phyloP scores from a whole-genome alignment of 306 rosid species.

The Begonia masoniana region DNA sequence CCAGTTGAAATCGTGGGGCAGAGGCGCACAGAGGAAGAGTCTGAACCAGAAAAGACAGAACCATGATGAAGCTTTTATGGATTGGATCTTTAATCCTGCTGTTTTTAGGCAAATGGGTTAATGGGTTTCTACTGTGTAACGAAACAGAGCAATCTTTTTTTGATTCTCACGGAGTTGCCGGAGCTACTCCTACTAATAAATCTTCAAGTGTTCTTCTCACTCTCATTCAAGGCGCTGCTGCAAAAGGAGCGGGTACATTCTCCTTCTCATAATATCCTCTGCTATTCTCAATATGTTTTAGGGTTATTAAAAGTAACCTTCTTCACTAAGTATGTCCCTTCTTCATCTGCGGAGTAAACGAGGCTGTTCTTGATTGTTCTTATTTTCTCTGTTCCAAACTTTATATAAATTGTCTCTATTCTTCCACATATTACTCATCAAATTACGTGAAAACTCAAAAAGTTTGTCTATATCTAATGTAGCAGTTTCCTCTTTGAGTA shows the following conservation, averaged over 20 bases:
- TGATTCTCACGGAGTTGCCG: slow-evolving; percentile 30
- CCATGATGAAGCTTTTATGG: slow-evolving; percentile 33
- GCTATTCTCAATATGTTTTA: not conserved
- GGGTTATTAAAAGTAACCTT: not conserved
- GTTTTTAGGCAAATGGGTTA: slow-evolving; percentile 30
- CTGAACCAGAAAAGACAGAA: slow-evolving; percentile 6
- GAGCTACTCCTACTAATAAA: slow-evolving; percentile 13
- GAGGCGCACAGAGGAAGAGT: no score
- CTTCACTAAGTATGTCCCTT: no score
- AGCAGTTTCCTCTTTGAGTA: no score
- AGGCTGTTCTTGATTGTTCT: no score
- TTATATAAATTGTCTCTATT: no score
- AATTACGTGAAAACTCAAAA: no score
- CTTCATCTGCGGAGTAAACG: no score
- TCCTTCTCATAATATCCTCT: not conserved
- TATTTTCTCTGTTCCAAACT: no score
- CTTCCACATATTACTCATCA: no score
- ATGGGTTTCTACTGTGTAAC: slow-evolving; percentile 30
- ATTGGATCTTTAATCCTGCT: slow-evolving; percentile 27
- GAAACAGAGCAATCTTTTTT: slow-evolving; percentile 47
- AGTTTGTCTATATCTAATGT: no score
- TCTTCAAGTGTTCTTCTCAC: slow-evolving; percentile 63
- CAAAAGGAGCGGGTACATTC: slow-evolving; percentile 72
- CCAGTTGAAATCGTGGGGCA: no score
- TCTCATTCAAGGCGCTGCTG: slow-evolving; percentile 57